Conservation (phyloP, 495 filamentous ascomycete genomes). For the Talaromyces proteolyticus region DNA sequence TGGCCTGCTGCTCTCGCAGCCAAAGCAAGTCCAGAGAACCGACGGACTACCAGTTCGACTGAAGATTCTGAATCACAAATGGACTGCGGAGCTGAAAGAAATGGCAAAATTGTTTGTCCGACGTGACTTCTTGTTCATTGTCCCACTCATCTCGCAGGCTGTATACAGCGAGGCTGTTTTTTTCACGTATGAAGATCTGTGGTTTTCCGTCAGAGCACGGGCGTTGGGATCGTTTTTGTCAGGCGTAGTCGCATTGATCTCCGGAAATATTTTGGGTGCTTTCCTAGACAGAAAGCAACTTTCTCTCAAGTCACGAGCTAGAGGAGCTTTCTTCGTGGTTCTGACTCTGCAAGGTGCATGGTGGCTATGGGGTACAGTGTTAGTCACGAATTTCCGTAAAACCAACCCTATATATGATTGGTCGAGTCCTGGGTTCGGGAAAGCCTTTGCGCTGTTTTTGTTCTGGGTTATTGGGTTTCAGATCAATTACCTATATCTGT, state of each 20-base stretch:
- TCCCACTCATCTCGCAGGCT: slow-evolving; percentile 55
- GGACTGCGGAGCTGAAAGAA: slow-evolving; percentile 41
- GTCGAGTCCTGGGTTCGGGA: slow-evolving; percentile 47
- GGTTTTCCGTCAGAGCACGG: slow-evolving; percentile 56
- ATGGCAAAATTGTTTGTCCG: slow-evolving; percentile 45
- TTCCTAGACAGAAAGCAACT: slow-evolving; percentile 47
- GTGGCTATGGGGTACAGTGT: slow-evolving; percentile 57
- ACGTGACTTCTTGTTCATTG: slow-evolving; percentile 48
- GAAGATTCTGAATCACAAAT: slow-evolving; percentile 36
- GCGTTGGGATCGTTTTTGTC: slow-evolving; percentile 58
- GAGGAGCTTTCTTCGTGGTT: slow-evolving; percentile 38
- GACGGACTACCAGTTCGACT: slow-evolving; percentile 50
- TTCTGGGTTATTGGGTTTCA: slow-evolving; percentile 56
- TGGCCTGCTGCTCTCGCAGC: slow-evolving; percentile 46
- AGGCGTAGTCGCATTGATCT: slow-evolving; percentile 51
- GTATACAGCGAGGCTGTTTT: slow-evolving; percentile 58
- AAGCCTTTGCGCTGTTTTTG: slow-evolving; percentile 51
- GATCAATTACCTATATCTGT: slow-evolving; percentile 59
- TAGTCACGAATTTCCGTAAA: slow-evolving; percentile 45
- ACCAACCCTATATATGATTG: slow-evolving; percentile 53
- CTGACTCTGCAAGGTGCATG: slow-evolving; percentile 48
- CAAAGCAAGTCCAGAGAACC: slow-evolving; percentile 47
- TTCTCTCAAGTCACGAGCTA: slow-evolving; percentile 40
- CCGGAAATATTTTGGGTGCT: slow-evolving; percentile 49
- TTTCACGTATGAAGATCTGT: slow-evolving; percentile 54